Percentiles rank a stretch among this genome's conserved stretches.
Evolutionary conservation across 257 asterid species (phyloP).

Genomic region (Parsonsia alboflavescens): DNA sequence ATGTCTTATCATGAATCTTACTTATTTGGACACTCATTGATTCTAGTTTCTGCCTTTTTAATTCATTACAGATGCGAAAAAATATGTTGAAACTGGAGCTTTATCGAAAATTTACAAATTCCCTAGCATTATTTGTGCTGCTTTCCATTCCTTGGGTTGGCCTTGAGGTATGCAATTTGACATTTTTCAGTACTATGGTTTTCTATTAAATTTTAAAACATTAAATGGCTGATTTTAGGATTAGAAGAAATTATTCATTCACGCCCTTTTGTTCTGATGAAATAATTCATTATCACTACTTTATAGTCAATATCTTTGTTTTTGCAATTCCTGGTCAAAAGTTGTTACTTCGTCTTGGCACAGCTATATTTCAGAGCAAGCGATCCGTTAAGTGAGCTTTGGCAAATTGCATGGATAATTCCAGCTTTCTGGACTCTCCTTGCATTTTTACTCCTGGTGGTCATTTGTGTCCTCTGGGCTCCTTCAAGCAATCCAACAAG

Average conservation of each 20-base stretch:
- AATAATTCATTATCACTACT: neutral
- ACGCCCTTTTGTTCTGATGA: neutral
- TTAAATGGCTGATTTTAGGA: neutral
- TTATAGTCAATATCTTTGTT: neutral
- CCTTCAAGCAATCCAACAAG: conserved; percentile 39
- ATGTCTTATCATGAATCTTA: neutral
- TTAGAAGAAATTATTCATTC: neutral
- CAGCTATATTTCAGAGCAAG: conserved; percentile 52
- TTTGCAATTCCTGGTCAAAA: neutral
- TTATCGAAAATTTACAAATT: conserved; percentile 37
- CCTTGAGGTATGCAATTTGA: conserved; percentile 30
- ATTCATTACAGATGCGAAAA: conserved; percentile 25
- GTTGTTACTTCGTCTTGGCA: conserved; percentile 1
- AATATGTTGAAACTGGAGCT: conserved; percentile 35
- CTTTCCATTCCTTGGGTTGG: conserved; percentile 50
- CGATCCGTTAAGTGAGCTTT: conserved; percentile 43
- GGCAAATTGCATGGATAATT: conserved; percentile 43
- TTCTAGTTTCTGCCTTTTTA: neutral
- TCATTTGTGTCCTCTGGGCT: conserved; percentile 37
- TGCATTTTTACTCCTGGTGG: conserved; percentile 28
- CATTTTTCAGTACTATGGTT: neutral
- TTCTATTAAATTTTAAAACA: neutral
- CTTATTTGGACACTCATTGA: neutral
- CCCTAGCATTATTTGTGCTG: conserved; percentile 42
- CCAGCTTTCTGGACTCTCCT: conserved; percentile 43